Evolutionary conservation across 2,329 filamentous ascomycete genomes (phyloP).

Genomic region (Madurella mycetomatis): DNA sequence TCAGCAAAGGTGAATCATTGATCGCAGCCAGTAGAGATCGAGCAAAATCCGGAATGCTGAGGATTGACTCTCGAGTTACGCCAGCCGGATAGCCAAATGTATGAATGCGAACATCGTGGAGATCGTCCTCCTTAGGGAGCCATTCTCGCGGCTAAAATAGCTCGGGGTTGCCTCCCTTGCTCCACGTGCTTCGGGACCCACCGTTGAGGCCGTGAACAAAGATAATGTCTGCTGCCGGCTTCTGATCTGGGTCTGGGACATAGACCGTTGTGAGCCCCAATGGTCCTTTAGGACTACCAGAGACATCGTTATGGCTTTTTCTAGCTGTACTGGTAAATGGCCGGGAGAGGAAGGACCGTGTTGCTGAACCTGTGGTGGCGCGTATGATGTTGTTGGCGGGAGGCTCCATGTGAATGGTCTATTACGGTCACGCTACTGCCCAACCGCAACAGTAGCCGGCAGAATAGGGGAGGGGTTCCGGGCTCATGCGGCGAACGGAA

Average conservation of each 20-base stretch:
- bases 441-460: no score
- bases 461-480: no score
- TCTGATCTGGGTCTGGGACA: slow-evolving; percentile 7
- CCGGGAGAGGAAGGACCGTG: not conserved
- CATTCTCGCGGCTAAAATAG: slow-evolving; percentile 34
- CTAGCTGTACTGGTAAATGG: not conserved
- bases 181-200: slow-evolving; percentile 35
- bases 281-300: slow-evolving; percentile 20
- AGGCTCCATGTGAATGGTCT: no score
- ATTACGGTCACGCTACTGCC: no score
- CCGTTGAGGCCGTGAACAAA: slow-evolving; percentile 39
- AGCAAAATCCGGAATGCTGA: slow-evolving; percentile 33
- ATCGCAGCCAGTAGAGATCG: slow-evolving; percentile 29
- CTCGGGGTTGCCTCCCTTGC: slow-evolving; percentile 17
- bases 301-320: not conserved
- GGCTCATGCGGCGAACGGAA: no score
- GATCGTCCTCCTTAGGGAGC: slow-evolving; percentile 31
- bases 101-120: slow-evolving; percentile 32
- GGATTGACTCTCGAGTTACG: slow-evolving; percentile 19
- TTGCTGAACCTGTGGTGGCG: not conserved
- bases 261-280: slow-evolving; percentile 26
- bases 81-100: slow-evolving; percentile 29
- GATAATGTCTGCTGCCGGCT: slow-evolving; percentile 28
- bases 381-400: no score
- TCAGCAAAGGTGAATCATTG: slow-evolving; percentile 27